Evolutionary conservation across 345 rosid genomes (phyloP), one percentile per base, ranked within the genome.

Genomic region (Draba incana): DNA sequence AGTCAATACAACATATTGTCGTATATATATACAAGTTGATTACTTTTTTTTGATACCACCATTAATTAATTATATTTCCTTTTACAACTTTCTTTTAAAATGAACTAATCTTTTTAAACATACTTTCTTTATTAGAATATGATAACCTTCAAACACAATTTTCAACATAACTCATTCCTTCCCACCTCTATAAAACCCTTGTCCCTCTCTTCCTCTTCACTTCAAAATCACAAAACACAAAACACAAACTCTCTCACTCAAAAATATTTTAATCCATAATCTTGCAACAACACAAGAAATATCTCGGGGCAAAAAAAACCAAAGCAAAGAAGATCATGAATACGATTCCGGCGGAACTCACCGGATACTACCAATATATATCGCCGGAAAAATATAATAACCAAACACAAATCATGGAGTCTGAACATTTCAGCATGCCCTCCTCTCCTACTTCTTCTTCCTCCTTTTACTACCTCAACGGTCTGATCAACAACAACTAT

Each of bases 301-400:
- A 44, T 35, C 25, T 49, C 60, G 8, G n/a, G 8, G 5, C 4
- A 28, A 50, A 58, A 46, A 5, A 28, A 49, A 57, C 25, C 43
- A 66, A 62, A 67, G 23, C 30, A 66, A 60, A 48, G 12, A 60
- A 48, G 9, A 62, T 67, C 51, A 75, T 69, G 79, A 68, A 78
- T 81, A 85, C 87, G 82, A 59, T 80, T 79, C 82, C 85, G 31
- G 83, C 69, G 8, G 87, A 89, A 49, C 38, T 87, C 63, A 66
- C 82, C 7, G 89, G 86, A 55, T 65, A 68, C 48, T 69, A 78
- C 66, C 85, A 83, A 28, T 81, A 74, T 68, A 60, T 83, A 11
- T 47, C 77, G 38, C 78, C 85, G 1, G 88, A 84, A 52, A 80
- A 67, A 5, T 72, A 73, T 24, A 63, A 61, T 47, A 67, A 61